Evolutionary conservation across 495 filamentous ascomycete species (phyloP), one percentile per base, ranked within the genome.

Genomic region (Podospora pseudopauciseta): DNA sequence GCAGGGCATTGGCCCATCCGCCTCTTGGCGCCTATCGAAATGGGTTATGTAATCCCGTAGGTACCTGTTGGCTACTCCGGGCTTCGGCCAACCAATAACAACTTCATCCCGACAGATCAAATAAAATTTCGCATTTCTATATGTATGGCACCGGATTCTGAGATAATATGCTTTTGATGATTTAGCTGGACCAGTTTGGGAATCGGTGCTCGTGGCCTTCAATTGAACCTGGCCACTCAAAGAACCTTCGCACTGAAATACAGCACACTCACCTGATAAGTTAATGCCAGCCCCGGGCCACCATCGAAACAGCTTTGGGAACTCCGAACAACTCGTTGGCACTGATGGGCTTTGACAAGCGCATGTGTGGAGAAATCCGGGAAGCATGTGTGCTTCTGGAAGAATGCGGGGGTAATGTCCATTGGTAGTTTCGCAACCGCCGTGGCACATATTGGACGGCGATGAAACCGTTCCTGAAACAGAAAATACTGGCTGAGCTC

Each of bases 391-490:
- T 58, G 55, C 55, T 58, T 60, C 57, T 66, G 60, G 49, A 15
- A 68, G 62, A 64, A 67, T 70, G 64, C 64, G 68, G 53, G 64
- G 68, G 16, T 34, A 27, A n/a, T 5, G 7, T 32, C 27, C 27
- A 26, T 32, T 27, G 28, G 59, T 16, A 18, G 20, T 13, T 34
- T 18, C 39, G 58, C 59, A 61, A 32, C 27, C 59, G 59, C 59
- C 59, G 23, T 13, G 59, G 32, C 11, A 53, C 58, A 64, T 19
- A 60, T 62, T 71, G 70, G 67, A 65, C 23, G 70, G 23, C 44
- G 74, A 75, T 78, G 76, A 78, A 78, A 78, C 76, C 15, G 56
- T 66, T 70, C 63, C 77, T 74, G 67, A 70, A 78, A 74, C 70
- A 11, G 32, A 55, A 59, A 23, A 39, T 6, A 16, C 32, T 39